A percentile compares a stretch with the other conserved stretches of the same genome.
These are phyloP conservation scores for Phytopythium vexans DNA, from an alignment of 352 stramenopile species.

Conservation along the genomic window DNA sequence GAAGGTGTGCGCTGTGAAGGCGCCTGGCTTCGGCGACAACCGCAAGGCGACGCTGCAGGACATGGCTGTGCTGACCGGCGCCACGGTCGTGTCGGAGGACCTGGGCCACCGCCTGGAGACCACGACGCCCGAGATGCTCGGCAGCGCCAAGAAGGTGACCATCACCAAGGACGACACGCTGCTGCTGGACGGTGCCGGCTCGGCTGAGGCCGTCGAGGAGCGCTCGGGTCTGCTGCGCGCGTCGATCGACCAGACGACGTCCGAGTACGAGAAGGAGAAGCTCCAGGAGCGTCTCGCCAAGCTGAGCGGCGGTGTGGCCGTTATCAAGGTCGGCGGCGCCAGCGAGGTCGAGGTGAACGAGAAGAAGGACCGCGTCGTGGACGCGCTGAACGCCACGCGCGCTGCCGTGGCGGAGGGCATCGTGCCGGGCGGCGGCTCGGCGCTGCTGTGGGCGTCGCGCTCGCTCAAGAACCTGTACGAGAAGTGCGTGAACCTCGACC, in stretches of 20 bases:
- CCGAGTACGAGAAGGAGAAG: constrained; percentile 99
- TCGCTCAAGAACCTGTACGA: constrained; percentile 89
- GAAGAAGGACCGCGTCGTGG: constrained; percentile 99
- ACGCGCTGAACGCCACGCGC: constrained; percentile 99
- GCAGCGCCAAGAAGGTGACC: constrained; percentile 92
- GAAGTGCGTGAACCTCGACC: constrained; percentile 94
- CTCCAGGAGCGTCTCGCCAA: constrained; percentile 99
- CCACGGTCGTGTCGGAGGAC: constrained; percentile 98
- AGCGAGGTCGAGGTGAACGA: constrained; percentile 99
- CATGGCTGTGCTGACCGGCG: constrained; percentile 98
- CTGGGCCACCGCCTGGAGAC: constrained; percentile 98
- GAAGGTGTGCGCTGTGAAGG: constrained; percentile 99
- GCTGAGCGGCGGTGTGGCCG: constrained; percentile 97
- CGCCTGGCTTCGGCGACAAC: constrained; percentile 99
- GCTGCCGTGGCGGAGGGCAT: constrained; percentile 99
- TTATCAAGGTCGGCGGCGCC: constrained; percentile 99
- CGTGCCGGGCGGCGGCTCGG: constrained; percentile 97
- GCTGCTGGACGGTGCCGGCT: constrained; percentile 94
- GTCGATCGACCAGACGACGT: constrained; percentile 96
- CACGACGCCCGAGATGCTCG: constrained; percentile 94
- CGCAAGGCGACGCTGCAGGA: constrained; percentile 99
- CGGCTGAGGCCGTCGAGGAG: constrained; percentile 94
- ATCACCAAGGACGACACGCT: constrained; percentile 99
- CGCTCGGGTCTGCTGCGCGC: constrained; percentile 94
- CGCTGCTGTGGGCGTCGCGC: constrained; percentile 96